These are phyloP conservation scores for Cucumis melo DNA, from an alignment of 306 rosid genomes.

Conservation along the genomic window DNA sequence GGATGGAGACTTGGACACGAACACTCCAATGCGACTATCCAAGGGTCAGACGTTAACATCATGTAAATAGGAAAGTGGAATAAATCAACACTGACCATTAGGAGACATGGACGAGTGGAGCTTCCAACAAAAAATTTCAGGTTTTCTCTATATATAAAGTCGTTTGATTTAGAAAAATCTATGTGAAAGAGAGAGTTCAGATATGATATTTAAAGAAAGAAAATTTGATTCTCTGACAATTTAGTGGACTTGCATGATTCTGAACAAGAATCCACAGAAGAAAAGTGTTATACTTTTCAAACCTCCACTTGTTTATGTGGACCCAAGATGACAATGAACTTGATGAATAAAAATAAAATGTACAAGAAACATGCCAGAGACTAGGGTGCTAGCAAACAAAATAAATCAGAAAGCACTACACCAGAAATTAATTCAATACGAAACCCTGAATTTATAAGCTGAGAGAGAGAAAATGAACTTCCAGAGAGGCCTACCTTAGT, in stretches of 20 bases:
- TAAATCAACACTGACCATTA: background rate
- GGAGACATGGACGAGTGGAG: background rate
- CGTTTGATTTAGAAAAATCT: background rate
- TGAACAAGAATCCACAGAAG: background rate
- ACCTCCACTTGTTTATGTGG: conserved; percentile 1
- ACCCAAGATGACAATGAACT: background rate
- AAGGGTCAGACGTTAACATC: background rate
- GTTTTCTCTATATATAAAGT: background rate
- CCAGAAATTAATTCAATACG: background rate
- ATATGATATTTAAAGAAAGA: background rate
- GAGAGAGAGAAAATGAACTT: background rate
- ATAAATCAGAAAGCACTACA: background rate
- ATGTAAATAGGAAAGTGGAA: background rate
- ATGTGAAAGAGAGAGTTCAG: background rate
- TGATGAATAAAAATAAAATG: background rate
- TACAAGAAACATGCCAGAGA: background rate
- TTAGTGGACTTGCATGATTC: conserved; percentile 3
- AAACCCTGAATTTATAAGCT: background rate
- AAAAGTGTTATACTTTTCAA: background rate
- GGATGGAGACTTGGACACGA: background rate
- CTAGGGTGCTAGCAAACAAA: background rate
- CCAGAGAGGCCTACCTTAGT: conserved; percentile 33
- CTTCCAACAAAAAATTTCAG: background rate
- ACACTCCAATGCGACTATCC: background rate
- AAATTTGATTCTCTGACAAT: background rate